A percentile compares a stretch with the other conserved stretches of the same genome.
phyloP scores from a whole-genome alignment of 2,329 filamentous ascomycete genomes.

The Fusarium fujikuroi region DNA sequence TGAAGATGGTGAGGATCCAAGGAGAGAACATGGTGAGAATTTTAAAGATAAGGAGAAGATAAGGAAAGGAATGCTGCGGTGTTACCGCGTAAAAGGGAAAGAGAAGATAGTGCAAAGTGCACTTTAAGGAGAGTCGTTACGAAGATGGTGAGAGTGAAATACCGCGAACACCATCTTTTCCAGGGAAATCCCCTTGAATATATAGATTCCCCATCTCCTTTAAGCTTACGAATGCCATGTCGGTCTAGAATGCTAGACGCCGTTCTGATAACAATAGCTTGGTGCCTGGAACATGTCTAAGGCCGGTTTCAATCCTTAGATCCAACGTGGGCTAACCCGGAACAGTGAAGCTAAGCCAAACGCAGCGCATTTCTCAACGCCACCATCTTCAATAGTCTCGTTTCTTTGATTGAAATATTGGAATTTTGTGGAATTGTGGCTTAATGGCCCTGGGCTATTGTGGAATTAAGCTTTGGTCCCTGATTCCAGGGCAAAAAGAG shows the following conservation, averaged over 20 bases:
- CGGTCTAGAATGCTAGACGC: conserved; percentile 17
- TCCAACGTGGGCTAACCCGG: not conserved
- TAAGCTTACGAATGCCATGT: not conserved
- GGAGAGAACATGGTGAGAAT: conserved; percentile 37
- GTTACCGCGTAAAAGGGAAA: conserved; percentile 2
- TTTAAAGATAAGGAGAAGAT: not conserved
- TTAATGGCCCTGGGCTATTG: not conserved
- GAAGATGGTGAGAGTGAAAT: not conserved
- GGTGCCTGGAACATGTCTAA: conserved; percentile 15
- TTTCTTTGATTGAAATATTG: not conserved
- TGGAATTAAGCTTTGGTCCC: conserved; percentile 20
- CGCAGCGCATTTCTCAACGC: conserved; percentile 7
- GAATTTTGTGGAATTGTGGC: conserved; percentile 29
- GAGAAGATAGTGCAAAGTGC: not conserved
- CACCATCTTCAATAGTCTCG: not conserved
- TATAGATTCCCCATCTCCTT: not conserved
- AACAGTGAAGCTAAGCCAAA: conserved; percentile 2
- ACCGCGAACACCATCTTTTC: no score
- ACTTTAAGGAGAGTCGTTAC: conserved; percentile 2
- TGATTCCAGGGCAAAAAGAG: conserved; percentile 21
- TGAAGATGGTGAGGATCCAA: conserved; percentile 41
- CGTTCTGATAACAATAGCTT: conserved; percentile 4
- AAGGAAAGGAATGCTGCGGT: conserved; percentile 10
- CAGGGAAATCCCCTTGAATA: not conserved
- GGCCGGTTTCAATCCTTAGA: not conserved